These are phyloP conservation scores for Verticillium albo-atrum DNA, from an alignment of 2,329 filamentous ascomycete species.

Conservation along the genomic window DNA sequence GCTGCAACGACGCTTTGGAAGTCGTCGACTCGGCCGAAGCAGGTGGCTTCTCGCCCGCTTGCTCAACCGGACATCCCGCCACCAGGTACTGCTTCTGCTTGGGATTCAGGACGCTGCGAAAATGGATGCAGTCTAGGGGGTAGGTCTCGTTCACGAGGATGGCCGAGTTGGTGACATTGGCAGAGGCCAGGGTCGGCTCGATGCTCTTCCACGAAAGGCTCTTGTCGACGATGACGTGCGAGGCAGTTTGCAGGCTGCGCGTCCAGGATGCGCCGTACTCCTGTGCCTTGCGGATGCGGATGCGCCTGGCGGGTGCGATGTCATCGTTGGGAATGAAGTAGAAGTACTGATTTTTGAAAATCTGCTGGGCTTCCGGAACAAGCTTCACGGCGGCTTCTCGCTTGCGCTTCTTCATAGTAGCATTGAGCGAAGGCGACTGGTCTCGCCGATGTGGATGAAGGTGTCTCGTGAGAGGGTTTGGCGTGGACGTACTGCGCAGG, in stretches of 20 bases:
- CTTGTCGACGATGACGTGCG: conserved; percentile 77
- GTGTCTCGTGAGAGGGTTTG: conserved; percentile 16
- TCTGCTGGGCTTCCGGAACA: conserved; percentile 46
- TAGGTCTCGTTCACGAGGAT: conserved; percentile 65
- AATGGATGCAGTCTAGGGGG: conserved; percentile 63
- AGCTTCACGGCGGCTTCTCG: conserved; percentile 32
- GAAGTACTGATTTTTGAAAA: conserved; percentile 59
- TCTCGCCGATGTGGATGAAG: conserved; percentile 1
- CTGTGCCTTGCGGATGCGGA: conserved; percentile 69
- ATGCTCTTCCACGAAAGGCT: conserved; percentile 59
- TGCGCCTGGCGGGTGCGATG: conserved; percentile 58
- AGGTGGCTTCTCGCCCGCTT: background rate
- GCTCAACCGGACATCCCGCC: conserved; percentile 31
- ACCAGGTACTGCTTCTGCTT: conserved; percentile 56
- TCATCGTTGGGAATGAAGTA: conserved; percentile 83
- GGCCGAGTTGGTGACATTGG: conserved; percentile 19
- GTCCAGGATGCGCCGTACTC: conserved; percentile 74
- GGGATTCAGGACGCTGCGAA: conserved; percentile 53
- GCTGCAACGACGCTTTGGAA: conserved; percentile 23
- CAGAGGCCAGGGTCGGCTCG: conserved; percentile 44
- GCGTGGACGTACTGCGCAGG: conserved; percentile 22
- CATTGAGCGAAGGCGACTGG: conserved; percentile 6
- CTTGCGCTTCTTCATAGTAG: conserved; percentile 39
- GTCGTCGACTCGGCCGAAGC: background rate
- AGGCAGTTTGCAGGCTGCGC: conserved; percentile 54